Percentiles rank a stretch among this genome's conserved stretches.
Evolutionary conservation across 2,329 filamentous ascomycete species (phyloP).

Genomic region (Aspergillus unguis): DNA sequence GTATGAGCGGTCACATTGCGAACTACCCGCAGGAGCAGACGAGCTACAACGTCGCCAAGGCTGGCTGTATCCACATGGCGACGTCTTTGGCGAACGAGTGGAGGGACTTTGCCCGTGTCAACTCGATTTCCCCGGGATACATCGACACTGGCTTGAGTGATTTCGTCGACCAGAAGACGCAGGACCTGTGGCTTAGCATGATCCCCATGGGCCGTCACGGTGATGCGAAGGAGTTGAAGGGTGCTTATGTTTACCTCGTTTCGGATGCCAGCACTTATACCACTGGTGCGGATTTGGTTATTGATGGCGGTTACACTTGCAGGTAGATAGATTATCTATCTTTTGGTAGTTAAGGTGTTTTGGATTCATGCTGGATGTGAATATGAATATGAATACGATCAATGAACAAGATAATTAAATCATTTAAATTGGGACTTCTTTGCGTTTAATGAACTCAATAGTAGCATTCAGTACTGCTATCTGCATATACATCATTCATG

Average conservation of each 20-base stretch:
- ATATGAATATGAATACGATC: neutral
- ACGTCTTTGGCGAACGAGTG: slow-evolving; percentile 66
- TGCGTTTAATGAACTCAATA: neutral
- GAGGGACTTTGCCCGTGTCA: slow-evolving; percentile 66
- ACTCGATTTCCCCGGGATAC: slow-evolving; percentile 66
- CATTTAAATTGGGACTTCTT: neutral
- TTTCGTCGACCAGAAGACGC: slow-evolving; percentile 58
- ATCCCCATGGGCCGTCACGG: slow-evolving; percentile 60
- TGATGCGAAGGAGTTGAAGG: slow-evolving; percentile 65
- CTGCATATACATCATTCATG: no score
- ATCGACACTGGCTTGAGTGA: slow-evolving; percentile 66
- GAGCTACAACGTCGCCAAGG: slow-evolving; percentile 64
- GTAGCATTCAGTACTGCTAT: no score
- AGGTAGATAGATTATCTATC: slow-evolving; percentile 31
- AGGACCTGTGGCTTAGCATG: slow-evolving; percentile 59
- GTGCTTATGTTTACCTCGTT: slow-evolving; percentile 50
- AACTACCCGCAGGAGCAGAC: slow-evolving; percentile 64
- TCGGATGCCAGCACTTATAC: slow-evolving; percentile 50
- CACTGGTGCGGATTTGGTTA: slow-evolving; percentile 47
- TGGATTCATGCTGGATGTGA: neutral
- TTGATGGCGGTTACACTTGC: slow-evolving; percentile 50
- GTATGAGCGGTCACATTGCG: slow-evolving; percentile 56
- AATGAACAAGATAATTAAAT: neutral
- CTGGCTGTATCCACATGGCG: slow-evolving; percentile 63
- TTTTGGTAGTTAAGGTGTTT: neutral